A percentile compares a stretch with the other conserved stretches of the same genome.
phyloP scores from a whole-genome alignment of 805 yeast genomes.

The Barnettozyma sucrosica region DNA sequence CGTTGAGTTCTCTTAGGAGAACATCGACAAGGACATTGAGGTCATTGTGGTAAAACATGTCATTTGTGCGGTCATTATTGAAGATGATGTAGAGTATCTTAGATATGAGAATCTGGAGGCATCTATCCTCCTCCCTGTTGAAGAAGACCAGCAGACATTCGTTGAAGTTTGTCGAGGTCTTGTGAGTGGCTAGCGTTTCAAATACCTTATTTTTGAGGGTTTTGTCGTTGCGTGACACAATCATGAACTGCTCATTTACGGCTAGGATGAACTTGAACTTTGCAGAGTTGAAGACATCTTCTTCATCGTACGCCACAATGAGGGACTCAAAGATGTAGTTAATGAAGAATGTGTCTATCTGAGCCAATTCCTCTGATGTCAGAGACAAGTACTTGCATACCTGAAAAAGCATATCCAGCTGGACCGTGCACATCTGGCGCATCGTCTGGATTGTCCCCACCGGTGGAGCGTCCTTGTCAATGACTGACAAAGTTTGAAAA shows the following conservation, averaged over 20 bases:
- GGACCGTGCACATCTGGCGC: slow-evolving; percentile 36
- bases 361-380: slow-evolving; percentile 33
- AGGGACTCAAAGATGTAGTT: slow-evolving; percentile 43
- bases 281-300: slow-evolving; percentile 56
- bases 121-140: slow-evolving; percentile 68
- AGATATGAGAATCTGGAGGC: slow-evolving; percentile 70
- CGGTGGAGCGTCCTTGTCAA: slow-evolving; percentile 27
- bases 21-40: slow-evolving; percentile 80
- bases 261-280: slow-evolving; percentile 68
- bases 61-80: slow-evolving; percentile 52
- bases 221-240: slow-evolving; percentile 33
- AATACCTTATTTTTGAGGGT: slow-evolving; percentile 46
- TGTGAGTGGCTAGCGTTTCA: slow-evolving; percentile 37
- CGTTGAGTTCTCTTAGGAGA: slow-evolving; percentile 69
- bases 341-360: slow-evolving; percentile 40
- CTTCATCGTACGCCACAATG: slow-evolving; percentile 39
- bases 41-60: slow-evolving; percentile 76
- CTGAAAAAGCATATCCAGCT: slow-evolving; percentile 50
- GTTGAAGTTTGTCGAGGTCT: slow-evolving; percentile 45
- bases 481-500: slow-evolving; percentile 14
- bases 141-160: slow-evolving; percentile 69
- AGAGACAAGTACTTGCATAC: slow-evolving; percentile 47
- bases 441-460: slow-evolving; percentile 29
- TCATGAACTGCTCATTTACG: slow-evolving; percentile 84
- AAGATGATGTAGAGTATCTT: slow-evolving; percentile 72